A percentile compares a stretch with the other conserved stretches of the same genome.
These are phyloP conservation scores for Barbatosphaeria neglecta DNA, from an alignment of 495 filamentous ascomycete genomes.

Conservation along the genomic window DNA sequence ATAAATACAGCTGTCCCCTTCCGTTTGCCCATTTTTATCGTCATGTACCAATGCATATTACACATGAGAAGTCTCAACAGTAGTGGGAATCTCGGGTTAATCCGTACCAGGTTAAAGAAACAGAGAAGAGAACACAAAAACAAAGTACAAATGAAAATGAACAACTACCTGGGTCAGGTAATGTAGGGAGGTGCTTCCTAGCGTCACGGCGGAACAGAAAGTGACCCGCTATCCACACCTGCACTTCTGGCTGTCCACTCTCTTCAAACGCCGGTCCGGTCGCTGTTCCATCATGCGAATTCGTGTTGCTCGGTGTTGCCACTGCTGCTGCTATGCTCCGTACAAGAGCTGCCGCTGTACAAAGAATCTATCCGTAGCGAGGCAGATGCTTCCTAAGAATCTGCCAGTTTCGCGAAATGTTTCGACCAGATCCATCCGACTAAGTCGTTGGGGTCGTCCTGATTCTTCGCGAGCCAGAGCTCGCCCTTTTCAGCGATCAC, in stretches of 20 bases:
- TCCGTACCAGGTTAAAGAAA: background rate
- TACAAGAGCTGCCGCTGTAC: too few species aligned
- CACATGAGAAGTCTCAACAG: background rate
- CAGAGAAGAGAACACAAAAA: background rate
- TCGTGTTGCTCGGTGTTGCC: too few species aligned
- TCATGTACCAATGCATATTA: slow-evolving; percentile 1
- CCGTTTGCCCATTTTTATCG: background rate
- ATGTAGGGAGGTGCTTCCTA: too few species aligned
- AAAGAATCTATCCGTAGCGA: background rate
- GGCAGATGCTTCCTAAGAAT: slow-evolving; percentile 19
- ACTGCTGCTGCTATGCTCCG: too few species aligned
- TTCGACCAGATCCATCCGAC: slow-evolving; percentile 99
- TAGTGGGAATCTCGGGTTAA: background rate
- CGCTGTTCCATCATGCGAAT: background rate
- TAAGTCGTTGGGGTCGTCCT: slow-evolving; percentile 65
- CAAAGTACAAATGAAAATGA: background rate
- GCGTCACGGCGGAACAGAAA: too few species aligned
- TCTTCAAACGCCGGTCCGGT: background rate
- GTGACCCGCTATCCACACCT: too few species aligned
- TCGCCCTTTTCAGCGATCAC: slow-evolving; percentile 92
- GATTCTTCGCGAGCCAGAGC: slow-evolving; percentile 94
- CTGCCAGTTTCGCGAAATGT: slow-evolving; percentile 76
- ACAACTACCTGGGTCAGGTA: too few species aligned
- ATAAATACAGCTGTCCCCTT: too few species aligned
- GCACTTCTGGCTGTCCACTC: background rate